These are phyloP conservation scores for Corymbia calophylla DNA, from an alignment of 441 rosid genomes.

Conservation along the genomic window DNA sequence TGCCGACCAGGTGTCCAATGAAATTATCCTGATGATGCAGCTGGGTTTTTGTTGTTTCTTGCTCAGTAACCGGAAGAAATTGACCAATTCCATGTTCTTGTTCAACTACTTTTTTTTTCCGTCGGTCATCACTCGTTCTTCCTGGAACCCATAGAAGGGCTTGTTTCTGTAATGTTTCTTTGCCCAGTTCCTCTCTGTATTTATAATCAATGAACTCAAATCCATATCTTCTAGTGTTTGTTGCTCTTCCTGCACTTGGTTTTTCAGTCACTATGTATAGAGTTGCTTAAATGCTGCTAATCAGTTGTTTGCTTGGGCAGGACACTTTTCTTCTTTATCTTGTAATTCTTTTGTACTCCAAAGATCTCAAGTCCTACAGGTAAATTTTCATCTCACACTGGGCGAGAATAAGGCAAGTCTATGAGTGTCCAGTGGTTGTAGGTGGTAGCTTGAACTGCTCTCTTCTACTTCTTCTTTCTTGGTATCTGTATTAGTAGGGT, in stretches of 20 bases:
- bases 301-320: slow-evolving; percentile 11
- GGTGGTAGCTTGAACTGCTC: too few relatives aligned
- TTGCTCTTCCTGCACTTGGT: background rate
- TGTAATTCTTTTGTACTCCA: background rate
- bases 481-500: too few relatives aligned
- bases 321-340: slow-evolving; percentile 50
- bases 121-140: background rate
- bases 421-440: too few relatives aligned
- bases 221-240: background rate
- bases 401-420: too few relatives aligned
- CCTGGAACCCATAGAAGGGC: background rate
- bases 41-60: background rate
- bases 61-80: background rate
- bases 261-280: background rate
- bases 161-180: background rate
- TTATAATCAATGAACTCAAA: background rate
- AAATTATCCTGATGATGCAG: background rate
- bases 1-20: background rate
- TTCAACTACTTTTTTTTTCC: background rate
- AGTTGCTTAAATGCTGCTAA: background rate
- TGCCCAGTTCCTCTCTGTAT: background rate
- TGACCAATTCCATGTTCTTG: background rate
- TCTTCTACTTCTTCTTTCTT: too few relatives aligned
- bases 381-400: background rate
- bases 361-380: slow-evolving; percentile 22